These are phyloP conservation scores for Epichloe amarillans DNA, from an alignment of 2,329 filamentous ascomycete species.

Conservation along the genomic window DNA sequence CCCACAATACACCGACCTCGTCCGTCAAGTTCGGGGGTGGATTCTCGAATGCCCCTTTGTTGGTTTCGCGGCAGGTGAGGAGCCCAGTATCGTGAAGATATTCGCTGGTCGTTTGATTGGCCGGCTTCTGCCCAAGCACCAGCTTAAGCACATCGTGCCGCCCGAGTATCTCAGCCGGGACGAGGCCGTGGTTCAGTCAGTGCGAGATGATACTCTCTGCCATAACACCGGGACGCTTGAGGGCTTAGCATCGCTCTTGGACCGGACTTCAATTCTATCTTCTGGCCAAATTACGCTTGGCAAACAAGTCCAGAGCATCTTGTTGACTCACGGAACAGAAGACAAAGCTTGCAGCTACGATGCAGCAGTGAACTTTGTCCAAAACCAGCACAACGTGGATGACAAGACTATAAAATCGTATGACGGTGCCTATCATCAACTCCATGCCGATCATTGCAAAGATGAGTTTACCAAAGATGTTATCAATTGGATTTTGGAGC, in stretches of 20 bases:
- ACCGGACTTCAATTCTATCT: slow-evolving; percentile 51
- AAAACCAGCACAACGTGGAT: slow-evolving; percentile 37
- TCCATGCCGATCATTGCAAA: slow-evolving; percentile 46
- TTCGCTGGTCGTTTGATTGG: slow-evolving; percentile 53
- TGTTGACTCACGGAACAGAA: slow-evolving; percentile 62
- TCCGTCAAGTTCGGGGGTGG: slow-evolving; percentile 54
- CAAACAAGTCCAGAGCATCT: slow-evolving; percentile 47
- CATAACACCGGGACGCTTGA: slow-evolving; percentile 82
- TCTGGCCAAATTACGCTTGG: slow-evolving; percentile 39
- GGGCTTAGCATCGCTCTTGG: slow-evolving; percentile 63
- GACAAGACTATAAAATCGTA: slow-evolving; percentile 64
- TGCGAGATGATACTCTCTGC: slow-evolving; percentile 54
- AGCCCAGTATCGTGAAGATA: slow-evolving; percentile 52
- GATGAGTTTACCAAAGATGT: slow-evolving; percentile 46
- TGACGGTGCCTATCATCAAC: slow-evolving; percentile 65
- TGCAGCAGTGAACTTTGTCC: slow-evolving; percentile 51
- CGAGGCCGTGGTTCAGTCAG: slow-evolving; percentile 43
- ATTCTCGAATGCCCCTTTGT: slow-evolving; percentile 70
- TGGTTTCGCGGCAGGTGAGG: slow-evolving; percentile 50
- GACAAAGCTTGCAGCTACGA: slow-evolving; percentile 58
- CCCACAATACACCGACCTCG: slow-evolving; percentile 37
- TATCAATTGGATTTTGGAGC: slow-evolving; percentile 50
- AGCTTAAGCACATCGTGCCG: slow-evolving; percentile 54
- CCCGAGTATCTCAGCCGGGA: slow-evolving; percentile 54
- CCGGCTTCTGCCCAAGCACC: slow-evolving; percentile 51